A percentile compares a stretch with the other conserved stretches of the same genome.
phyloP scores from a whole-genome alignment of 2,329 filamentous ascomycete species.

The Coniosporium tulheliwenetii region DNA sequence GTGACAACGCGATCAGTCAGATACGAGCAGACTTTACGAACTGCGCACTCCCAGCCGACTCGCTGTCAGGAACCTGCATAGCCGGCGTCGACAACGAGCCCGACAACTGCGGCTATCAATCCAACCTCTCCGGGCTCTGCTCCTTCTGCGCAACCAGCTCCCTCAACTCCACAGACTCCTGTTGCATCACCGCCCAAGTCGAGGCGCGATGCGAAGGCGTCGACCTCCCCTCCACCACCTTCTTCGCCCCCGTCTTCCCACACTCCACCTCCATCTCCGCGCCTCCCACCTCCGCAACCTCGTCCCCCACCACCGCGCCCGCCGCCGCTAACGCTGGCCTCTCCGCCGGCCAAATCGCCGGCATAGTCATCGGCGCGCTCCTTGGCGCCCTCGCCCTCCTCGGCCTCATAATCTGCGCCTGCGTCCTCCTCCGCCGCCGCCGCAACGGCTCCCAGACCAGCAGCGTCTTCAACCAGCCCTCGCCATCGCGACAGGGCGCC shows the following conservation, averaged over 20 bases:
- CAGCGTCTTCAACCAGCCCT: slow-evolving; percentile 80
- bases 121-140: slow-evolving; percentile 61
- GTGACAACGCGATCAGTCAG: slow-evolving; percentile 50
- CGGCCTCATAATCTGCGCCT: slow-evolving; percentile 42
- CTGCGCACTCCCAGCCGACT: slow-evolving; percentile 68
- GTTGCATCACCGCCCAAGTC: slow-evolving; percentile 73
- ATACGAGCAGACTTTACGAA: slow-evolving; percentile 87
- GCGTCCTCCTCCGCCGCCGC: slow-evolving; percentile 43
- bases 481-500: slow-evolving; percentile 36
- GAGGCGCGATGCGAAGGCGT: slow-evolving; percentile 59
- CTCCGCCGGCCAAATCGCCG: slow-evolving; percentile 78
- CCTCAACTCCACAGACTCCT: slow-evolving; percentile 85
- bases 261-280: slow-evolving; percentile 41
- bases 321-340: slow-evolving; percentile 29
- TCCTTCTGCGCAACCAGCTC: slow-evolving; percentile 73
- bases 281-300: slow-evolving; percentile 2
- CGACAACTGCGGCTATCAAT: slow-evolving; percentile 70
- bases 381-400: slow-evolving; percentile 55
- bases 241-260: slow-evolving; percentile 40
- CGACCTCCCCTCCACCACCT: slow-evolving; percentile 55
- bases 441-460: slow-evolving; percentile 44
- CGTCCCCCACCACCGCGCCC: slow-evolving; percentile 9
- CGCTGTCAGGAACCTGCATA: slow-evolving; percentile 63
- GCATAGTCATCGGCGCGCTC: slow-evolving; percentile 71
- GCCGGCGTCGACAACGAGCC: slow-evolving; percentile 65